Conservation (phyloP, 2,329 filamentous ascomycete genomes). For the Leptographium wingfieldii region DNA sequence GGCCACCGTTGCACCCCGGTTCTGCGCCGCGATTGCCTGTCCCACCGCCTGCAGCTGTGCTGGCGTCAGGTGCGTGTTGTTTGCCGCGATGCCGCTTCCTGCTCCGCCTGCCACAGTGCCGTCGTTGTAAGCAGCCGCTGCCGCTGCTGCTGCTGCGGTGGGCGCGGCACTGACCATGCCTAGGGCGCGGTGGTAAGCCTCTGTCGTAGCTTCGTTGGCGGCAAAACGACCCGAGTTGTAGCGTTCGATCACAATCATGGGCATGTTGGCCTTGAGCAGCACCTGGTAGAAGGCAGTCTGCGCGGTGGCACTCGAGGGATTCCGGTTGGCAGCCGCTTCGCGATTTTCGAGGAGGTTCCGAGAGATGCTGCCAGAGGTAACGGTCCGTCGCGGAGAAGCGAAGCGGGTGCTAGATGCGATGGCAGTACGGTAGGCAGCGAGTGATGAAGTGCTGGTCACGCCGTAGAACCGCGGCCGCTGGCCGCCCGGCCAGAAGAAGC, state of each 20-base stretch:
- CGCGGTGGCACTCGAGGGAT: constrained; percentile 71
- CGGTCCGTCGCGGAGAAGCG: constrained; percentile 8
- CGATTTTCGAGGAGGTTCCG: constrained; percentile 65
- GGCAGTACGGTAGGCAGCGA: neutral
- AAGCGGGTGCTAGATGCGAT: neutral
- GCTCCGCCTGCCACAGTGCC: constrained; percentile 5
- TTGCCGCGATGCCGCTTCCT: constrained; percentile 15
- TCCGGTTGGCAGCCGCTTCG: constrained; percentile 87
- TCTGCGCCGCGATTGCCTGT: constrained; percentile 66
- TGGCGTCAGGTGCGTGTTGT: constrained; percentile 29
- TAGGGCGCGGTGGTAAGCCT: constrained; percentile 67
- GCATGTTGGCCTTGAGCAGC: constrained; percentile 83
- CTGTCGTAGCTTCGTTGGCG: constrained; percentile 63
- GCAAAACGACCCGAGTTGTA: constrained; percentile 81
- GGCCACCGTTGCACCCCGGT: constrained; percentile 53
- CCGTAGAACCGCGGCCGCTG: constrained; percentile 7
- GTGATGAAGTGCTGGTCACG: neutral
- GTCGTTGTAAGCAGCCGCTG: neutral
- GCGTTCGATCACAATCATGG: constrained; percentile 80
- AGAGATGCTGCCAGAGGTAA: constrained; percentile 32
- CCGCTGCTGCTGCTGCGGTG: neutral
- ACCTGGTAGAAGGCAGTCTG: constrained; percentile 93
- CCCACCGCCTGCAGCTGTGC: constrained; percentile 66
- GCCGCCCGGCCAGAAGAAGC: neutral
- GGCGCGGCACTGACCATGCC: constrained; percentile 22